These are phyloP conservation scores for Misopates orontium DNA, from an alignment of 257 asterid species.

Conservation along the genomic window DNA sequence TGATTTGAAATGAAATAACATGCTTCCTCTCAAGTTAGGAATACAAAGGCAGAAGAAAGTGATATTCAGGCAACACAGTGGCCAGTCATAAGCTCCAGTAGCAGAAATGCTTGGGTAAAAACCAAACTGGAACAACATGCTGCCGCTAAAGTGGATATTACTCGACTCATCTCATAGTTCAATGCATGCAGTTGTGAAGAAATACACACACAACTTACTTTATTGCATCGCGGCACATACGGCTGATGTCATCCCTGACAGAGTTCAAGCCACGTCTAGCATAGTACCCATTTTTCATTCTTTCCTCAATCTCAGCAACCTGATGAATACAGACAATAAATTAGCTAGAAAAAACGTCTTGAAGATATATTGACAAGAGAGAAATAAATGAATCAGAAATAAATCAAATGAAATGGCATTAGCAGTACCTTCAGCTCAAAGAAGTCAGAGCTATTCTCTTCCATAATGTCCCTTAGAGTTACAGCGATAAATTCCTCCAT, in stretches of 20 bases:
- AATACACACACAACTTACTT: constrained; percentile 60
- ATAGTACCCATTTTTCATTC: constrained; percentile 84
- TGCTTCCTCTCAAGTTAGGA: not conserved
- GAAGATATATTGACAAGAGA: constrained; percentile 9
- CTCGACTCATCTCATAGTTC: constrained; percentile 2
- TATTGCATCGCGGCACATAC: constrained; percentile 92
- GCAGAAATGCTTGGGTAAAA: not conserved
- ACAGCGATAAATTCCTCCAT: constrained; percentile 72
- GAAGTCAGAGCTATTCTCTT: constrained; percentile 68
- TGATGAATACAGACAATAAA: constrained; percentile 38
- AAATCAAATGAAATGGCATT: constrained; percentile 21
- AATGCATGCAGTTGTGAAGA: constrained; percentile 24
- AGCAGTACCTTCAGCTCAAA: constrained; percentile 84
- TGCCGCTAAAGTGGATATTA: constrained; percentile 10
- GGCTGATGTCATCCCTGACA: constrained; percentile 83
- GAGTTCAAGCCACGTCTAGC: constrained; percentile 77
- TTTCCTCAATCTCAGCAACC: constrained; percentile 82
- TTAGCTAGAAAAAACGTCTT: constrained; percentile 24
- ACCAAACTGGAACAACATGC: not conserved
- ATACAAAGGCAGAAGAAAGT: constrained; percentile 1
- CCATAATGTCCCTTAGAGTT: constrained; percentile 81
- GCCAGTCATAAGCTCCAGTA: not conserved
- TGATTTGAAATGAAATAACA: constrained; percentile 13
- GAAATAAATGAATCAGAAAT: constrained; percentile 3
- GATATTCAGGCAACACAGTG: not conserved